These are phyloP conservation scores for Botrytis paeoniae DNA, from an alignment of 2,329 filamentous ascomycete species.

Conservation along the genomic window DNA sequence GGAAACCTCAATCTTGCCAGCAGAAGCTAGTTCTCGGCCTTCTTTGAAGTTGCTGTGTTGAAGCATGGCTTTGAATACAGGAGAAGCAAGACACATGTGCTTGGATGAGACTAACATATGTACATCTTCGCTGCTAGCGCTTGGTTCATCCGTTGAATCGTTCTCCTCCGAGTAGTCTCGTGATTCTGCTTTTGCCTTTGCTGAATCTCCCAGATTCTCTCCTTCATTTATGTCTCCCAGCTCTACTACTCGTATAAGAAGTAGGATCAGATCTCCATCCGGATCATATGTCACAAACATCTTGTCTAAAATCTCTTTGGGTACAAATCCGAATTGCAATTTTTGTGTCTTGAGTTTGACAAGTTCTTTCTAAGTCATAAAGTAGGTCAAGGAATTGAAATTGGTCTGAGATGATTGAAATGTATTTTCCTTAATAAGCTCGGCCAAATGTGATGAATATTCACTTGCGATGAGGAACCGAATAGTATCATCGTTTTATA, in stretches of 20 bases:
- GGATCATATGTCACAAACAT: constrained; percentile 1
- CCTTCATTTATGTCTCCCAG: not conserved
- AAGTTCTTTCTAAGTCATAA: not conserved
- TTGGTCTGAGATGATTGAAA: not conserved
- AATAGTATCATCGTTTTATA: not conserved
- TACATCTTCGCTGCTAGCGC: not conserved
- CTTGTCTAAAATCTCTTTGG: not conserved
- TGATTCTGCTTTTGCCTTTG: not conserved
- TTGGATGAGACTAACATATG: constrained; percentile 18
- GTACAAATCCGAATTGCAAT: not conserved
- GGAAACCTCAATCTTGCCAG: constrained; percentile 1
- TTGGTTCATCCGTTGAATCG: too few species aligned
- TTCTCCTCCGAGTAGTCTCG: not conserved
- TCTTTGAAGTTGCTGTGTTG: constrained; percentile 5
- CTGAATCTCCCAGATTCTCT: not conserved
- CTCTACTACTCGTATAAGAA: not conserved
- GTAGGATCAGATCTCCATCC: constrained; percentile 10
- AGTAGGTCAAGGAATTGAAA: not conserved
- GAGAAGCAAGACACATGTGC: constrained; percentile 16
- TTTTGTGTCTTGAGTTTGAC: not conserved
- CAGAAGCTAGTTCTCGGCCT: constrained; percentile 1
- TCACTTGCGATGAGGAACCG: too few species aligned
- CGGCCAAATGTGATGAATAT: not conserved
- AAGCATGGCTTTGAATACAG: constrained; percentile 18
- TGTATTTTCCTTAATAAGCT: not conserved